Evolutionary conservation across 2,329 filamentous ascomycete species (phyloP).

Genomic region (Allantophomopsis lycopodina): DNA sequence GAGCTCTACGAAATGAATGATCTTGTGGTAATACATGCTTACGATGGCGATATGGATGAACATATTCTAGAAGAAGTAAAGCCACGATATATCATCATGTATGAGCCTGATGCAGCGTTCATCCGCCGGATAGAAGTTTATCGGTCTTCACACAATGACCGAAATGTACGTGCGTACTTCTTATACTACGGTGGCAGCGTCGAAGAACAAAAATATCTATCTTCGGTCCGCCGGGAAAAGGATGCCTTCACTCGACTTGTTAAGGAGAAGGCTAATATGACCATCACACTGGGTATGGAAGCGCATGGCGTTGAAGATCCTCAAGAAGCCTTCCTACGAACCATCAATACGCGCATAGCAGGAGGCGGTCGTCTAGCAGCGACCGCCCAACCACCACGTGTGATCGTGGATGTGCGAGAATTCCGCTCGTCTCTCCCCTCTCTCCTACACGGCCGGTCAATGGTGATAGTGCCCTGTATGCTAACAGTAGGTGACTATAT

Average conservation of each 20-base stretch:
- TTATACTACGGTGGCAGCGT: constrained; percentile 92
- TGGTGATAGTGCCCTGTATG: constrained; percentile 87
- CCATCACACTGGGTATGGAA: constrained; percentile 68
- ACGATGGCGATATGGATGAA: constrained; percentile 91
- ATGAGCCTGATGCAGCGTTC: constrained; percentile 89
- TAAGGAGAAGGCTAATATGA: constrained; percentile 88
- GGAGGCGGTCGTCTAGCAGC: constrained; percentile 76
- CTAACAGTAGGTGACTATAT: constrained; percentile 95
- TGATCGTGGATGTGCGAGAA: constrained; percentile 92
- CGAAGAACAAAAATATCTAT: constrained; percentile 88
- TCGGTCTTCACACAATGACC: constrained; percentile 80
- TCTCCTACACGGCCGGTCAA: constrained; percentile 75
- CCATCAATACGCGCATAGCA: constrained; percentile 91
- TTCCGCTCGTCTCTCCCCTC: constrained; percentile 89
- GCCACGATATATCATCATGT: constrained; percentile 96
- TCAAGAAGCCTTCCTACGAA: constrained; percentile 84
- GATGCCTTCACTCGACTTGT: constrained; percentile 92
- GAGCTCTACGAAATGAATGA: constrained; percentile 86
- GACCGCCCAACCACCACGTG: constrained; percentile 74
- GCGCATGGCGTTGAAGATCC: constrained; percentile 59
- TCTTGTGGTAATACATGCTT: constrained; percentile 79
- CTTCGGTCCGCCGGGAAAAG: constrained; percentile 83
- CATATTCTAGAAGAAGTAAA: constrained; percentile 90
- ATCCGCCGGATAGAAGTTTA: constrained; percentile 93
- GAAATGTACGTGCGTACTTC: constrained; percentile 87